Evolutionary conservation across 345 rosid species (phyloP).

Genomic region (Eucalyptus lansdowneana): DNA sequence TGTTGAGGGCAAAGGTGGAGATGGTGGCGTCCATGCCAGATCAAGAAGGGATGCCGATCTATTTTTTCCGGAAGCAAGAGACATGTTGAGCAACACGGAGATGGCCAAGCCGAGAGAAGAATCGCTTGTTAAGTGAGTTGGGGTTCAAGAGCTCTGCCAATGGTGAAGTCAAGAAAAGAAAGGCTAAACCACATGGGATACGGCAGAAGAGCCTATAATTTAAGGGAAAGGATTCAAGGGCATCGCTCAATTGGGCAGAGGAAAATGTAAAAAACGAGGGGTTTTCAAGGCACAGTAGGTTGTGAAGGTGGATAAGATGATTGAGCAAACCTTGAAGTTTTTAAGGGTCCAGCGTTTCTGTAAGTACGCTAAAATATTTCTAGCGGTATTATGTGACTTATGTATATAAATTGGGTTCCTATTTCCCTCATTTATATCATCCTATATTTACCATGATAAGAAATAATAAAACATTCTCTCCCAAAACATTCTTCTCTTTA

Average conservation of each 20-base stretch:
- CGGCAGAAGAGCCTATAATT: not conserved
- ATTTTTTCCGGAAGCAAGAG: not conserved
- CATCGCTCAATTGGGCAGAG: not conserved
- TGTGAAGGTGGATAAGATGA: not conserved
- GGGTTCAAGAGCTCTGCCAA: not conserved
- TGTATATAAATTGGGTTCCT: not conserved
- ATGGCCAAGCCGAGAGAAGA: not conserved
- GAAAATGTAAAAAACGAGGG: not conserved
- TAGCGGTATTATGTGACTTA: not conserved
- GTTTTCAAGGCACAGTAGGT: not conserved
- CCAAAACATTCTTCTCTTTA: not conserved
- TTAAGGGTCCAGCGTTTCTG: not conserved
- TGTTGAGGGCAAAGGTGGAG: not conserved
- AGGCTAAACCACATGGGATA: not conserved
- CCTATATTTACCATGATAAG: not conserved
- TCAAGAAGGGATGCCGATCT: not conserved
- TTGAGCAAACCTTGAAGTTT: not conserved
- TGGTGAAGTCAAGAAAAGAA: not conserved
- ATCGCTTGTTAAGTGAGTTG: not conserved
- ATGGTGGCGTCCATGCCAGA: not conserved
- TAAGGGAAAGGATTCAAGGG: not conserved
- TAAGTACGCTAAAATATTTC: not conserved
- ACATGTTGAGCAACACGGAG: not conserved
- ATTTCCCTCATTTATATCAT: not conserved
- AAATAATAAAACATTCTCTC: not conserved